Conservation (phyloP, 2,329 filamentous ascomycete genomes). For the Exophiala phaeomuriformis region DNA sequence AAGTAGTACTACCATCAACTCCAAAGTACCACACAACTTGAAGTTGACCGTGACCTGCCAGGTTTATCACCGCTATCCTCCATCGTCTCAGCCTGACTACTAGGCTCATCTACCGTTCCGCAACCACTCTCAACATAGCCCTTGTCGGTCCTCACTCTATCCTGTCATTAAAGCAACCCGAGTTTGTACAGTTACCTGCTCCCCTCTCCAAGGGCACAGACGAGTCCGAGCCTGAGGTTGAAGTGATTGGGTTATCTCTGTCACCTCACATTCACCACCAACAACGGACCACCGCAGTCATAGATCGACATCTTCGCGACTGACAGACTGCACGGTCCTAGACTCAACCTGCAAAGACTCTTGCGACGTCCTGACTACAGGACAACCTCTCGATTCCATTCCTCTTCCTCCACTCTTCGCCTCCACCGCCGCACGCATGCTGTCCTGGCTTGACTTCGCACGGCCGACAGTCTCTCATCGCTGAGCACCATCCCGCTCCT, state of each 20-base stretch:
- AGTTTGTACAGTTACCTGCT: no score
- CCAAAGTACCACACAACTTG: not conserved
- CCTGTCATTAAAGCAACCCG: not conserved
- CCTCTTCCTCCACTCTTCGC: conserved; percentile 1
- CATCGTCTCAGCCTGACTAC: conserved; percentile 8
- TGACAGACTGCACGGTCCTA: not conserved
- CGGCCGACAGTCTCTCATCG: conserved; percentile 9
- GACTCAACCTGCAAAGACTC: not conserved
- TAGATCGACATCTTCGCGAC: not conserved
- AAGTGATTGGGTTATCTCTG: not conserved
- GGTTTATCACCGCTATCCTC: not conserved
- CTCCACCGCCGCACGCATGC: conserved; percentile 19
- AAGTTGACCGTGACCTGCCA: not conserved
- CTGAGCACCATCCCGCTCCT: conserved; percentile 15
- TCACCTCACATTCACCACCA: conserved; percentile 1
- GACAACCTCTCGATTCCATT: conserved; percentile 4
- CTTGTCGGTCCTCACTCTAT: not conserved
- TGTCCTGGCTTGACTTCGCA: conserved; percentile 8
- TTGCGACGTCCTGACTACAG: no score
- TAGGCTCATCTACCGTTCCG: conserved; percentile 1
- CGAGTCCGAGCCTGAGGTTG: not conserved
- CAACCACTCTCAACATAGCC: not conserved
- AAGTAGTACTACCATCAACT: not conserved
- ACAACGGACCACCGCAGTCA: not conserved
- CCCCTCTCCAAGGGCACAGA: not conserved